Base-by-base conservation (phyloP, 768 basidiomycete species). In the Tylopilus cervinicoccineus region DNA sequence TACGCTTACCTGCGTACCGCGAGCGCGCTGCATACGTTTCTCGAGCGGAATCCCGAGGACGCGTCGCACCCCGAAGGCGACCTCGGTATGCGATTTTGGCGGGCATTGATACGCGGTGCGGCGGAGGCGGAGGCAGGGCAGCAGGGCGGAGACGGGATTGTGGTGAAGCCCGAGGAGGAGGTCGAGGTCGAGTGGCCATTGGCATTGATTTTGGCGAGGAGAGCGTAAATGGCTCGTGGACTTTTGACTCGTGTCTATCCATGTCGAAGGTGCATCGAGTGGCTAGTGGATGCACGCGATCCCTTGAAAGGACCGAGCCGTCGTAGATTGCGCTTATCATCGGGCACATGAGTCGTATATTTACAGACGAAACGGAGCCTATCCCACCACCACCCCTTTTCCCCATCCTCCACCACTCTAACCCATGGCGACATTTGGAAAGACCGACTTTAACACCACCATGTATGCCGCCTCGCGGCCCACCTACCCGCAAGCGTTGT, bases 1-100 rank as follows among this genome's bases (percentile, higher is more conserved):
- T 71, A 84, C 6, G 76, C 67, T 3, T 93, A 92, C 62, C 67
- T 92, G 24, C 72, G 80, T 38, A 88, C 89, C 1, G 81, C 75
- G 66, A 88, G 85, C 56, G 71, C 88, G 2, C 63, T 90, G 38
- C 80, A 86, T 48, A 79, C 77, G 7, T 92, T 77, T 62, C 77
- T 81, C 43, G 83, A 86, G 52, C 59, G 60, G 6, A 75, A 81
- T 56, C 86, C 89, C 0, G 75, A 79, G 41, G 87, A 90, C 6
- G 39, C 29, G 33, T 51, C 55, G 27, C 59, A 62, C 10, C 51
- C 60, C 0, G 81, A 81, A 16, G 85, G 85, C 0, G 84, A 87
- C 60, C 75, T 91, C 24, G 76, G 78, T 1, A 68, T 76, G 60
- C 71, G 86, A 14, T 84, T 88, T 51, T 79, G 80, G 79, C 75